Evolutionary conservation across 225 moss, liverwort and hornwort species (phyloP), one percentile per base, ranked within the genome.

Genomic region (Antitrichia curtipendula): DNA sequence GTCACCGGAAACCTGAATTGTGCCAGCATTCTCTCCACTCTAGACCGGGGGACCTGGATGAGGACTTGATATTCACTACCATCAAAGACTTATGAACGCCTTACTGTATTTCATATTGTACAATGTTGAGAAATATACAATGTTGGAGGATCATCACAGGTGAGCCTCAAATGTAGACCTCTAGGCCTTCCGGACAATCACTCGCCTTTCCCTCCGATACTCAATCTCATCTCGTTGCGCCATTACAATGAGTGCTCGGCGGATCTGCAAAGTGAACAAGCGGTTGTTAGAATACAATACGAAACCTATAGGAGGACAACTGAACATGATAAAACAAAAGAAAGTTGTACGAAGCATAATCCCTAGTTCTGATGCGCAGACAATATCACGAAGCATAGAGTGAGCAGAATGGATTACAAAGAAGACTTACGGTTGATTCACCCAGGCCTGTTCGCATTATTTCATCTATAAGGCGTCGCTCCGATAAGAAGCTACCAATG

Each of bases 361-460:
- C 25, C 36, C 63, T 24, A 60, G 19, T 19, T 50, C 8, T 9
- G 13, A 32, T 59, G 47, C 24, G 45, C 59, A 75, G 31, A 56
- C 47, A 38, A 29, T 13, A 32, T 57, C 29, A 75, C 41, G 12
- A 65, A 80, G 62, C 41, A 29, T 27, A 25, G 24, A 75, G 74
- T 20, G 5, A 11, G 72, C 50, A 88, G 40, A 9, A 28, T 0
- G 50, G 52, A 73, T 62, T 43, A 47, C 64, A 49, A 59, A 87
- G 73, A 65, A 34, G 70, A 90, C 93, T 87, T 53, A 97, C 97
- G 56, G 96, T 94, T 85, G 93, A 90, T 91, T 96, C 96, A 85
- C 96, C 95, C 90, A 96, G 91, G 83, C 97, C 97, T 88, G 96
- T 96, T 78, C 96, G 93, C 92, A 91, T 95, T 20, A 97, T 91